Evolutionary conservation across 345 rosid species (phyloP), one percentile per base, ranked within the genome.

Genomic region (Eucalyptus erythrocorys): DNA sequence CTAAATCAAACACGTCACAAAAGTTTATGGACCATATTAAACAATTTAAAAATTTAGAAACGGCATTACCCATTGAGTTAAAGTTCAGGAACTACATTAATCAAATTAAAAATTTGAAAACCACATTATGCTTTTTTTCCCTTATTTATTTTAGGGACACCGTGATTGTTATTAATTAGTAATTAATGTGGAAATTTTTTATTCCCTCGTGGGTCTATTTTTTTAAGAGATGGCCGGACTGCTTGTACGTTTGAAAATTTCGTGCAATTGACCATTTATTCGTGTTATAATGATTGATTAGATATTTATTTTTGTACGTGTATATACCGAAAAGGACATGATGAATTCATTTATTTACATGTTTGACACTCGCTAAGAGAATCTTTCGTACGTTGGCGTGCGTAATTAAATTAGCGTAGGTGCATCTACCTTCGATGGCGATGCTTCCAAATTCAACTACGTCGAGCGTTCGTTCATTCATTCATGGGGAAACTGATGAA

Each of bases 61-160:
- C 0, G 1, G 4, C 1, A 1, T 55, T 55, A 1, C 13, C 4
- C 10, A n/a, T n/a, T n/a, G 22, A 15, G 1, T 4, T 51, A 51
- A 51, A 51, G 1, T 21, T 51, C 0, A 51, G 1, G 0, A 0
- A 51, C 0, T 51, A 8, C 1, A 8, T 19, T 51, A 0, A 51
- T 1, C 26, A 51, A 51, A 21, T 21, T 8, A 3, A 51, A 51
- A 51, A 19, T 51, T 51, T 21, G 4, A 51, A 0, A 0, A 7
- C 1, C 5, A 51, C 1, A 51, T 19, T 51, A 26, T 51, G n/a
- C 1, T 2, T 10, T 0, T 51, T 21, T 51, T 51, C 4, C 24
- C 57, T 51, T 55, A 24, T 4, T 55, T 22, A 27, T 57, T 57
- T 57, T 6, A 3, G 27, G 34, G 34, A 30, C 1, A 16, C 4